phyloP scores from a whole-genome alignment of 352 stramenopile species.

The Phytophthora pini region DNA sequence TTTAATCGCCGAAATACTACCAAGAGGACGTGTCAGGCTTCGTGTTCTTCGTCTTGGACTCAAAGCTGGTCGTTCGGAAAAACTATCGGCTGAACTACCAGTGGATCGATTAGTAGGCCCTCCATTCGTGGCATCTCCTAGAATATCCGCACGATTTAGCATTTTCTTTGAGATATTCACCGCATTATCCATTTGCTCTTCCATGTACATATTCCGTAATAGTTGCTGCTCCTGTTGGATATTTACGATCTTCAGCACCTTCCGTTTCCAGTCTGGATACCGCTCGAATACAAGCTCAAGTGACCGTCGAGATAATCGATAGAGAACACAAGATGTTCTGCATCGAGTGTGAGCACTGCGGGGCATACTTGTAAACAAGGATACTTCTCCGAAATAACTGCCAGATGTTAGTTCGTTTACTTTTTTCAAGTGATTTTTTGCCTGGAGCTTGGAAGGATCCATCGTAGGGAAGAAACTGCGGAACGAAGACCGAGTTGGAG shows the following conservation, averaged over 20 bases:
- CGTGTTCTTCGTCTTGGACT: neutral
- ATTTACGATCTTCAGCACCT: slow-evolving; percentile 61
- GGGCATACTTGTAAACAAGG: slow-evolving; percentile 56
- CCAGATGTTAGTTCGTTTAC: slow-evolving; percentile 61
- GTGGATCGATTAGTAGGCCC: neutral
- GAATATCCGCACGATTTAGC: slow-evolving; percentile 25
- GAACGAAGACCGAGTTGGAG: slow-evolving; percentile 23
- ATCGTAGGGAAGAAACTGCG: slow-evolving; percentile 25
- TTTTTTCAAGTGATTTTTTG: slow-evolving; percentile 49
- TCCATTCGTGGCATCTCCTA: neutral
- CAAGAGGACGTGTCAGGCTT: slow-evolving; percentile 5
- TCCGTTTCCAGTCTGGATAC: slow-evolving; percentile 71
- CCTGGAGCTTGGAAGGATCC: slow-evolving; percentile 34
- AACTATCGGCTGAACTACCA: slow-evolving; percentile 7
- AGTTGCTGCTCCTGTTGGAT: slow-evolving; percentile 62
- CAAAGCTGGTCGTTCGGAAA: neutral
- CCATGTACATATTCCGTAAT: slow-evolving; percentile 62
- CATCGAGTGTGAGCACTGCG: slow-evolving; percentile 53
- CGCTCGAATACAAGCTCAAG: slow-evolving; percentile 68
- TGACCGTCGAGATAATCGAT: slow-evolving; percentile 51
- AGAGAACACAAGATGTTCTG: slow-evolving; percentile 66
- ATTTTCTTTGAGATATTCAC: slow-evolving; percentile 14
- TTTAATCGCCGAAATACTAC: slow-evolving; percentile 8
- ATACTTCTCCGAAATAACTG: slow-evolving; percentile 67
- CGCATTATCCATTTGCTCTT: slow-evolving; percentile 59